Evolutionary conservation across 2,329 filamentous ascomycete genomes (phyloP).

Genomic region (Cryphonectria radicalis): DNA sequence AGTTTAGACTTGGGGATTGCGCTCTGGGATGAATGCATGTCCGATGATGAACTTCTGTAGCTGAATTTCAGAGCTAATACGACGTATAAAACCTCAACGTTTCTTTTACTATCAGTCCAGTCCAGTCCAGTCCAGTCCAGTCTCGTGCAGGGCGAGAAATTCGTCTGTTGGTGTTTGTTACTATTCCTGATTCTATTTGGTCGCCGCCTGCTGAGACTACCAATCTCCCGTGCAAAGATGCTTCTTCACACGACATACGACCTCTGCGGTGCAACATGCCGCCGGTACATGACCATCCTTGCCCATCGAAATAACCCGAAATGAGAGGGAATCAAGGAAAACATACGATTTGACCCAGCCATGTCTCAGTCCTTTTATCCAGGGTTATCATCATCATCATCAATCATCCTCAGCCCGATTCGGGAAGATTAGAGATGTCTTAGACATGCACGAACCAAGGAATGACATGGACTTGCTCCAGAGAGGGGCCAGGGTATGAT

Average conservation of each 20-base stretch:
- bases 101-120: neutral
- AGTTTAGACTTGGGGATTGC: conserved; percentile 25
- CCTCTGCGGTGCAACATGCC: neutral
- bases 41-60: conserved; percentile 25
- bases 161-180: too few species aligned
- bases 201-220: too few species aligned
- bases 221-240: too few species aligned
- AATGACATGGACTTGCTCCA: neutral
- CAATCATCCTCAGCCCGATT: neutral
- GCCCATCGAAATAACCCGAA: neutral
- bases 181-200: neutral
- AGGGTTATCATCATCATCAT: neutral
- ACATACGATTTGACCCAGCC: neutral
- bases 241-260: neutral
- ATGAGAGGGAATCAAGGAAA: neutral
- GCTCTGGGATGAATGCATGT: conserved; percentile 27
- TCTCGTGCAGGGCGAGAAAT: too few species aligned
- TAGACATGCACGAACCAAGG: conserved; percentile 6
- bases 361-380: neutral
- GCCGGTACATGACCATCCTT: neutral
- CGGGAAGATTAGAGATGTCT: neutral
- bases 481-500: neutral
- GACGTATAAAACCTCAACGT: conserved; percentile 15
- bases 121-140: neutral
- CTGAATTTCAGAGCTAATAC: conserved; percentile 27